A percentile compares a stretch with the other conserved stretches of the same genome.
phyloP scores from a whole-genome alignment of 495 filamentous ascomycete species.

The Podospora conica region DNA sequence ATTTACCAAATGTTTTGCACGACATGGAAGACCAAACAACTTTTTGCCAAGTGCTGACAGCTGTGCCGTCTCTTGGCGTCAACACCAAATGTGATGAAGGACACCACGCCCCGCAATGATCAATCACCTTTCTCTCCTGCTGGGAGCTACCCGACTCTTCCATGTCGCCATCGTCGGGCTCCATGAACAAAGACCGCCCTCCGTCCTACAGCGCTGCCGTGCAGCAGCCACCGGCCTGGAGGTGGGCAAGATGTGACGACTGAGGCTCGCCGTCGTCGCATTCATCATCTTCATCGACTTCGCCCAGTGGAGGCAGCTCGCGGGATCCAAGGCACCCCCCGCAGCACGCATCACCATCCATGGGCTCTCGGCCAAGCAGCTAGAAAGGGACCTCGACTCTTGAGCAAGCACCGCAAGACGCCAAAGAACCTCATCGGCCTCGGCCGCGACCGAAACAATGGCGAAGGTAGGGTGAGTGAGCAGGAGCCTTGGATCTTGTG shows the following conservation, averaged over 20 bases:
- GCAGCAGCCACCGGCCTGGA: constrained; percentile 15
- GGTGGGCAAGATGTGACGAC: constrained; percentile 24
- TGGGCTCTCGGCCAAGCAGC: constrained; percentile 32
- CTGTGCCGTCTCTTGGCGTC: too few species aligned
- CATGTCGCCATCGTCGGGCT: background rate
- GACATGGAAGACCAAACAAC: too few species aligned
- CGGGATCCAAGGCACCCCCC: constrained; percentile 6
- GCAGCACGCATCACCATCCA: constrained; percentile 14
- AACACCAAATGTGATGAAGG: background rate
- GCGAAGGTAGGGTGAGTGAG: constrained; percentile 44
- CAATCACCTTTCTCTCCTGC: background rate
- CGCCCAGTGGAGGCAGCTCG: constrained; percentile 43
- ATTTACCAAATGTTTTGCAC: too few species aligned
- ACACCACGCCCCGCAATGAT: background rate
- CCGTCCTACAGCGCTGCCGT: constrained; percentile 19
- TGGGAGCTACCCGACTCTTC: background rate
- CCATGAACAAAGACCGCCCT: constrained; percentile 24
- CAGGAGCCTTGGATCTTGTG: constrained; percentile 33
- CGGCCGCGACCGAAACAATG: constrained; percentile 45
- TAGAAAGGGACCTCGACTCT: constrained; percentile 34
- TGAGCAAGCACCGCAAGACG: constrained; percentile 36
- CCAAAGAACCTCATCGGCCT: constrained; percentile 39
- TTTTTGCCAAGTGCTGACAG: too few species aligned
- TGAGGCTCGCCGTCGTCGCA: constrained; percentile 30
- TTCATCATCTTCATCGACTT: constrained; percentile 42